phyloP scores from a whole-genome alignment of 2,329 filamentous ascomycete species.

The Davidsoniella eucalypti region DNA sequence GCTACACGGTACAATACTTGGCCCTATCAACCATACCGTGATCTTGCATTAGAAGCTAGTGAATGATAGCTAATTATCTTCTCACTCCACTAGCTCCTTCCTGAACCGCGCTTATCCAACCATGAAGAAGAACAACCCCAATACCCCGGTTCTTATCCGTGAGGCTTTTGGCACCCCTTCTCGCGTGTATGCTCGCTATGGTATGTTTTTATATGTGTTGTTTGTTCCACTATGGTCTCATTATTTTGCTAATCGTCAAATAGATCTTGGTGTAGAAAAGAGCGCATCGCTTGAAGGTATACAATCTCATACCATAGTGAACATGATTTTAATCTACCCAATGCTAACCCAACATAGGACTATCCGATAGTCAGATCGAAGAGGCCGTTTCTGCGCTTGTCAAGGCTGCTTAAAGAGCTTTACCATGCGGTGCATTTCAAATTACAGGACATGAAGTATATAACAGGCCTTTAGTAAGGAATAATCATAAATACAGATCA shows the following conservation, averaged over 20 bases:
- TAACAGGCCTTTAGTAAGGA: no score
- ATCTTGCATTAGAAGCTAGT: not conserved
- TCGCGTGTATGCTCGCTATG: slow-evolving; percentile 82
- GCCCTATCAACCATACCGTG: not conserved
- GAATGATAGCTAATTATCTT: not conserved
- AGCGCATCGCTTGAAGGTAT: slow-evolving; percentile 36
- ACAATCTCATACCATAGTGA: slow-evolving; percentile 15
- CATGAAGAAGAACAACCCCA: slow-evolving; percentile 98
- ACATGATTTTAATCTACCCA: not conserved
- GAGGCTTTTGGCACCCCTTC: slow-evolving; percentile 76
- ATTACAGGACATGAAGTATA: no score
- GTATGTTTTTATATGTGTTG: slow-evolving; percentile 30
- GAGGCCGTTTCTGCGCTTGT: slow-evolving; percentile 39
- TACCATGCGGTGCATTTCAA: no score
- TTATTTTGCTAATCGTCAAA: not conserved
- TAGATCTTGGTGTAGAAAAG: slow-evolving; percentile 41
- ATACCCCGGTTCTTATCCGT: slow-evolving; percentile 83
- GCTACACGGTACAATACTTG: slow-evolving; percentile 52
- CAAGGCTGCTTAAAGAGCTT: slow-evolving; percentile 20
- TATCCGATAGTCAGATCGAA: slow-evolving; percentile 45
- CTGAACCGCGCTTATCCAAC: slow-evolving; percentile 82
- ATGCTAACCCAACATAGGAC: slow-evolving; percentile 20
- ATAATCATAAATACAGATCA: no score
- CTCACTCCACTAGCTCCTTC: slow-evolving; percentile 50
- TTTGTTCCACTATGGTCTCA: slow-evolving; percentile 1